Percentiles rank a stretch among this genome's conserved stretches.
Evolutionary conservation across 257 asterid species (phyloP).

Genomic region (Solanum piurae): DNA sequence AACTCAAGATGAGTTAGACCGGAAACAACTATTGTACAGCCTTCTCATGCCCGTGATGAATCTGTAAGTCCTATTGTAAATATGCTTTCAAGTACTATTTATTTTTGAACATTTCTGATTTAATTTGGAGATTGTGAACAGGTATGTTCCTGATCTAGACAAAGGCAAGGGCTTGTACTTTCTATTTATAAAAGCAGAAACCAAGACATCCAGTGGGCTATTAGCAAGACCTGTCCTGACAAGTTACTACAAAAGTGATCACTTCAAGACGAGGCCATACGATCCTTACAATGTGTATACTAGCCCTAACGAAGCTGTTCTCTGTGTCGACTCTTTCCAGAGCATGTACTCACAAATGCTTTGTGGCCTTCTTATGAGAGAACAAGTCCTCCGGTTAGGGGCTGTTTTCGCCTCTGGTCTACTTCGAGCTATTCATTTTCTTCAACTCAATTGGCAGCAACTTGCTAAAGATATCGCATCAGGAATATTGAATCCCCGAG

Average conservation of each 20-base stretch:
- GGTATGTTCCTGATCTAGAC: constrained; percentile 58
- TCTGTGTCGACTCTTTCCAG: constrained; percentile 62
- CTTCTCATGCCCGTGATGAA: constrained; percentile 89
- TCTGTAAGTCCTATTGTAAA: constrained; percentile 30
- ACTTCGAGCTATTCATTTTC: constrained; percentile 65
- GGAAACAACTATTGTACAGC: constrained; percentile 51
- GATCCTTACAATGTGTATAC: constrained; percentile 65
- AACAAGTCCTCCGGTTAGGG: constrained; percentile 63
- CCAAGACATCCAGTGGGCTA: constrained; percentile 65
- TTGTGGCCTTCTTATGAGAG: constrained; percentile 60
- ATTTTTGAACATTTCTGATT: not conserved
- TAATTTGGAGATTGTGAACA: not conserved
- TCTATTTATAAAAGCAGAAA: constrained; percentile 58
- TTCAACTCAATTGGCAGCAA: constrained; percentile 51
- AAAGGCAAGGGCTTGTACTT: constrained; percentile 74
- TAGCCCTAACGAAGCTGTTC: constrained; percentile 72
- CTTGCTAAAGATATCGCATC: constrained; percentile 45
- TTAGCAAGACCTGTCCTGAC: constrained; percentile 76
- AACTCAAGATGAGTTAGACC: constrained; percentile 54
- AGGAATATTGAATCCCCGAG: constrained; percentile 36
- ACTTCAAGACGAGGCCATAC: constrained; percentile 54
- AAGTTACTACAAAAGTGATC: constrained; percentile 71
- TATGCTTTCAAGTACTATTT: not conserved
- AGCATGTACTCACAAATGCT: constrained; percentile 87
- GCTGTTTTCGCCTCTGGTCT: constrained; percentile 82